Conservation (phyloP, 257 asterid species). For the Parsonsia alboflavescens region DNA sequence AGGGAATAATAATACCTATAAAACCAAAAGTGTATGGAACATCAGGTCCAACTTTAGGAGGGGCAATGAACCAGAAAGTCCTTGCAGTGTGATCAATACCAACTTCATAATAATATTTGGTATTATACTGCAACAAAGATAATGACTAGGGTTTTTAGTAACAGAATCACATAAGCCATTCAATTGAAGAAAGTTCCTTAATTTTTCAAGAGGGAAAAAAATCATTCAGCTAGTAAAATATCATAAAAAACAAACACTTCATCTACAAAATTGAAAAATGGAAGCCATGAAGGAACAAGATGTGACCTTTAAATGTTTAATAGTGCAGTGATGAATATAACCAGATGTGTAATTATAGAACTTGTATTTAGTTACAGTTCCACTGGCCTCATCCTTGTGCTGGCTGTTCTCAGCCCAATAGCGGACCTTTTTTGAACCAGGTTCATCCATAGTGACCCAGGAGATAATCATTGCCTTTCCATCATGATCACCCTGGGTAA, state of each 20-base stretch:
- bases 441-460: constrained; percentile 77
- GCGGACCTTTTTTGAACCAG: constrained; percentile 48
- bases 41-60: no score
- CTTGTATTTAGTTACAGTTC: constrained; percentile 42
- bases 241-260: not conserved
- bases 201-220: not conserved
- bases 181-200: not conserved
- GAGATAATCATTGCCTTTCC: constrained; percentile 89
- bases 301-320: constrained; percentile 47
- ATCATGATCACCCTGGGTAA: constrained; percentile 80
- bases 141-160: not conserved
- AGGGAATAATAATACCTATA: constrained; percentile 44
- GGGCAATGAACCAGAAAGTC: constrained; percentile 42
- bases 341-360: constrained; percentile 77
- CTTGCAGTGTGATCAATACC: constrained; percentile 51
- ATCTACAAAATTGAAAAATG: not conserved
- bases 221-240: not conserved
- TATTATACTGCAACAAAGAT: constrained; percentile 43
- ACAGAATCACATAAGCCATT: not conserved
- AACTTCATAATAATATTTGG: constrained; percentile 72
- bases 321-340: constrained; percentile 65
- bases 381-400: constrained; percentile 34
- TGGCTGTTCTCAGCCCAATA: constrained; percentile 57
- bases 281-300: not conserved
- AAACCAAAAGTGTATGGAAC: no score